Base-by-base conservation (phyloP, 345 rosid species). In the Pistacia vera region DNA sequence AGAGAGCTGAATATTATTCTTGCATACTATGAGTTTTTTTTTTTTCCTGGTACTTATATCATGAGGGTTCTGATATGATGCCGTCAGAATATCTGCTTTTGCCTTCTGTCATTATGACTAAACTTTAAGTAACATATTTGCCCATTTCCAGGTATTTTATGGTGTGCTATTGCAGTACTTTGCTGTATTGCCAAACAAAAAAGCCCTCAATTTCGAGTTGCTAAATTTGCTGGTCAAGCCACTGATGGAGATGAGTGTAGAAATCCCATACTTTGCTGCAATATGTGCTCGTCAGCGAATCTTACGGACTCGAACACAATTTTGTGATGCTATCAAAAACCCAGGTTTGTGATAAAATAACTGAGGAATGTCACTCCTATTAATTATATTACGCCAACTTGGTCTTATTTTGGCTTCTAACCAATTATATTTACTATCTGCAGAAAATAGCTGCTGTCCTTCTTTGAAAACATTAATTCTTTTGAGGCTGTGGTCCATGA, bases 221-320 rank as follows among this genome's bases (percentile, higher is more conserved):
- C 77, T 91, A 80, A 93, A 90, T 82, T 67, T 88, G 87, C 86
- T 95, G 73, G 95, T 90, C 80, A 91, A 90, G 85, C 99, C 97
- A 46, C 78, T 96, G 71, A 83, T 92, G 85, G 99, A 96, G 78
- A 89, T 96, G 87, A 93, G 98, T 80, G 72, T 70, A 71, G 95
- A 92, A 88, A 92, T 96, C 63, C 98, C 99, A 44, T 95, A 90
- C 83, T 95, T 95, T 62, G 92, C 99, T 44, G 99, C 99, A 81
- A 89, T 93, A 71, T 96, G 98, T 88, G 98, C 99, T 80, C 93
- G 97, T 49, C 92, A 92, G 66, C 81, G 98, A 59, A 92, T 96
- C 75, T 60, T 88, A 33, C 79, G 72, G 54, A 92, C 85, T 64
- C 89, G 97, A 54, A 73, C 83, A 6, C 97, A 86, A 56, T 88